Percentiles rank a stretch among this genome's conserved stretches.
Conservation (phyloP, 2,329 filamentous ascomycete species). For the Claviceps pazoutovae region DNA sequence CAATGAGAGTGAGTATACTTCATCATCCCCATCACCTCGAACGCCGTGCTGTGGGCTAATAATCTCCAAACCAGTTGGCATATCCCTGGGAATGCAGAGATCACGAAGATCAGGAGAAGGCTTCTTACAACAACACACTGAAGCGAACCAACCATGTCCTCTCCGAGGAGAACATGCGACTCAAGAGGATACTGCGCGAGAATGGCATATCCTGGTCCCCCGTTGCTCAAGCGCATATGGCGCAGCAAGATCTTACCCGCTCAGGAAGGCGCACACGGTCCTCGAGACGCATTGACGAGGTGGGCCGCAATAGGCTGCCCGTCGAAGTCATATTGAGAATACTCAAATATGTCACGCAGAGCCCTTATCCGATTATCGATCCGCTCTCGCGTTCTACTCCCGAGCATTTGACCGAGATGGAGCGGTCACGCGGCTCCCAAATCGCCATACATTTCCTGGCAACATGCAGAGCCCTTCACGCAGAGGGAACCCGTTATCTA, state of each 20-base stretch:
- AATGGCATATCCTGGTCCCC: slow-evolving; percentile 38
- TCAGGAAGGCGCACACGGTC: slow-evolving; percentile 21
- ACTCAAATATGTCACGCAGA: slow-evolving; percentile 36
- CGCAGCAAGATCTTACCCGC: slow-evolving; percentile 16
- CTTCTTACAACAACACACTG: slow-evolving; percentile 33
- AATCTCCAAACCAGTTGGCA: slow-evolving; percentile 11
- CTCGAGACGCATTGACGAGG: slow-evolving; percentile 15
- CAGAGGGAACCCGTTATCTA: slow-evolving; percentile 34
- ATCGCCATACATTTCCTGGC: slow-evolving; percentile 39
- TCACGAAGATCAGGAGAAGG: slow-evolving; percentile 35
- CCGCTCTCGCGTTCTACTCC: slow-evolving; percentile 31
- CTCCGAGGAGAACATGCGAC: slow-evolving; percentile 31
- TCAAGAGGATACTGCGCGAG: slow-evolving; percentile 38
- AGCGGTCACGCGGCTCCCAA: slow-evolving; percentile 31
- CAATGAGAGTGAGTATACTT: not conserved
- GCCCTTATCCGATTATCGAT: slow-evolving; percentile 36
- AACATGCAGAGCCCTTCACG: slow-evolving; percentile 34
- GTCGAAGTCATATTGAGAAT: slow-evolving; percentile 39
- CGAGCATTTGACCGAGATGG: slow-evolving; percentile 29
- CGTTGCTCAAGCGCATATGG: slow-evolving; percentile 19
- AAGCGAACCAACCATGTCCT: slow-evolving; percentile 31
- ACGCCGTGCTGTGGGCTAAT: not conserved
- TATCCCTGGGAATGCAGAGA: slow-evolving; percentile 39
- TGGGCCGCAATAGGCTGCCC: slow-evolving; percentile 30
- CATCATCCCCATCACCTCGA: not conserved